Evolutionary conservation across 257 asterid genomes (phyloP).

Genomic region (Solanum sejunctum): DNA sequence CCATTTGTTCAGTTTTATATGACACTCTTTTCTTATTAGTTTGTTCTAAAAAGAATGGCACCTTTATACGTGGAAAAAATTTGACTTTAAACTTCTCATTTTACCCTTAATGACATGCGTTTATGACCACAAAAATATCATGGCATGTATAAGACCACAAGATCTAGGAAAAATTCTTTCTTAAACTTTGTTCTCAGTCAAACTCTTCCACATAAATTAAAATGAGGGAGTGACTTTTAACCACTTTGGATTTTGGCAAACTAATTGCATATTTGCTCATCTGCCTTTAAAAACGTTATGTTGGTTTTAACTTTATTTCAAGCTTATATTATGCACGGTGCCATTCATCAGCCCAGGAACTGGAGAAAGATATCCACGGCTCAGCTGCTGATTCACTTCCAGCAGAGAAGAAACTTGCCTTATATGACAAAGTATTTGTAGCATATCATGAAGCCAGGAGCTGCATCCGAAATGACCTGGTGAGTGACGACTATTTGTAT

Average conservation of each 20-base stretch:
- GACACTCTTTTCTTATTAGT: not conserved
- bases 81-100: not conserved
- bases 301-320: not conserved
- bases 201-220: not conserved
- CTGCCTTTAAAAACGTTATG: not conserved
- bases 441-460: slow-evolving; percentile 89
- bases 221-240: not conserved
- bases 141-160: not conserved
- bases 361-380: slow-evolving; percentile 80
- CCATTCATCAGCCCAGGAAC: slow-evolving; percentile 75
- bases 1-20: not conserved
- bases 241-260: not conserved
- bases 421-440: slow-evolving; percentile 84
- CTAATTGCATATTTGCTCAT: not conserved
- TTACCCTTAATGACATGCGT: not conserved
- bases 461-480: slow-evolving; percentile 84
- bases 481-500: slow-evolving; percentile 10
- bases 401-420: slow-evolving; percentile 60
- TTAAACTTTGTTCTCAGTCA: not conserved
- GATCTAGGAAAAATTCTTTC: not conserved
- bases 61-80: not conserved
- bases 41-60: not conserved
- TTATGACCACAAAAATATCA: not conserved
- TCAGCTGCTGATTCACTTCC: slow-evolving; percentile 67
- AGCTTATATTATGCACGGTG: slow-evolving; percentile 14